A percentile compares a stretch with the other conserved stretches of the same genome.
Conservation (phyloP, 1,139 yeast species). For the Geotrichum restrictum region DNA sequence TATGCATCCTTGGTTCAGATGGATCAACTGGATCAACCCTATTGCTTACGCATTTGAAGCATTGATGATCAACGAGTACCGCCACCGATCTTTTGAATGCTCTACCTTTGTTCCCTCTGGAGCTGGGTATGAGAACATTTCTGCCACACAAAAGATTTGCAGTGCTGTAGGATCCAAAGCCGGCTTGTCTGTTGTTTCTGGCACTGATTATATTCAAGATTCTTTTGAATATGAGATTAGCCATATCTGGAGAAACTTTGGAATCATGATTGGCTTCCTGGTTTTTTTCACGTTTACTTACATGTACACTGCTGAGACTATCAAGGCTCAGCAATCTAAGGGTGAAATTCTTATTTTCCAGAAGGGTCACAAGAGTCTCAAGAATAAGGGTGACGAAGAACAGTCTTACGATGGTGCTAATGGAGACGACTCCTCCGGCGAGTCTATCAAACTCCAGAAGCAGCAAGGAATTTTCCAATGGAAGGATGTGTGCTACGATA, state of each 20-base stretch:
- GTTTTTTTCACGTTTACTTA: conserved; percentile 55
- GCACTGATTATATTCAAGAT: conserved; percentile 51
- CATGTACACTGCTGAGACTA: conserved; percentile 56
- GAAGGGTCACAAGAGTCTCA: conserved; percentile 41
- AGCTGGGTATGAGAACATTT: conserved; percentile 43
- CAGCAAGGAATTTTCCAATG: conserved; percentile 61
- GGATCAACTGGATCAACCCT: conserved; percentile 75
- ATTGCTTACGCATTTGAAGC: conserved; percentile 66
- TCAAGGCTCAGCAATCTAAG: conserved; percentile 73
- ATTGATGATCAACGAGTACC: conserved; percentile 61
- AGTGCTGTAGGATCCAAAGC: conserved; percentile 58
- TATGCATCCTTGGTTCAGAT: conserved; percentile 74
- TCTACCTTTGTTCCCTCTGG: conserved; percentile 51
- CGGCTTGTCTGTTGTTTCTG: conserved; percentile 54
- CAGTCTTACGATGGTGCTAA: conserved; percentile 24
- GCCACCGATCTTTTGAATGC: conserved; percentile 46
- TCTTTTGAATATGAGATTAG: conserved; percentile 49
- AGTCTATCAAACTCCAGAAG: conserved; percentile 25
- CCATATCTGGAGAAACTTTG: conserved; percentile 83
- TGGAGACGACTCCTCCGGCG: conserved; percentile 20
- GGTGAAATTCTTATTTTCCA: conserved; percentile 78
- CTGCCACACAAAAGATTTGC: conserved; percentile 51
- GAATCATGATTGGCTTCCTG: conserved; percentile 58
- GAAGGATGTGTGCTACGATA: conserved; percentile 72
- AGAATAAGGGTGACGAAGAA: conserved; percentile 32